A percentile compares a stretch with the other conserved stretches of the same genome.
phyloP scores from a whole-genome alignment of 805 yeast genomes.

The Metschnikowia drakensbergensis region DNA sequence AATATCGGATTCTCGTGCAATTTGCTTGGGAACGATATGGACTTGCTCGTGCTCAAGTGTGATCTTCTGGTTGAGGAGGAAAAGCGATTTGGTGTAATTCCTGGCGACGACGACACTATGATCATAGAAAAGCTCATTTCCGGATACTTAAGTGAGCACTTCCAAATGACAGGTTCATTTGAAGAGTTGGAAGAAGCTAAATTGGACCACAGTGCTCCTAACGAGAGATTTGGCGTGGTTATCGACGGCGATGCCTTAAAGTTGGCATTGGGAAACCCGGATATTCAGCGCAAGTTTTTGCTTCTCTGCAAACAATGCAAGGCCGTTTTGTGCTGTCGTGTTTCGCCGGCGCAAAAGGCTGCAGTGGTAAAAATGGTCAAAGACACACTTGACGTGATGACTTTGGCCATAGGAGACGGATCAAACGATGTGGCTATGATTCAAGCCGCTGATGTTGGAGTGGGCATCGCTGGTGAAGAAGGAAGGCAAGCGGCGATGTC shows the following conservation, averaged over 20 bases:
- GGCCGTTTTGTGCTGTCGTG: slow-evolving; percentile 80
- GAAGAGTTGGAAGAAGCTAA: slow-evolving; percentile 54
- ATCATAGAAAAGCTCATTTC: slow-evolving; percentile 46
- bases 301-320: slow-evolving; percentile 71
- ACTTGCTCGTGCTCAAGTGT: slow-evolving; percentile 55
- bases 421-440: slow-evolving; percentile 88
- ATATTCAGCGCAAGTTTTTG: slow-evolving; percentile 48
- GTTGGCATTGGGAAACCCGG: slow-evolving; percentile 38
- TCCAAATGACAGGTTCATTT: slow-evolving; percentile 55
- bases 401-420: slow-evolving; percentile 82
- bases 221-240: slow-evolving; percentile 53
- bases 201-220: slow-evolving; percentile 62
- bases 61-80: slow-evolving; percentile 27
- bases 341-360: slow-evolving; percentile 82
- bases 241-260: slow-evolving; percentile 68
- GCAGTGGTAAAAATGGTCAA: slow-evolving; percentile 67
- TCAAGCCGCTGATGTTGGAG: slow-evolving; percentile 80
- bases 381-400: slow-evolving; percentile 62
- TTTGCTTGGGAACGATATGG: slow-evolving; percentile 71
- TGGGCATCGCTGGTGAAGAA: slow-evolving; percentile 85
- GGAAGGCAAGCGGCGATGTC: slow-evolving; percentile 88
- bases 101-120: slow-evolving; percentile 22
- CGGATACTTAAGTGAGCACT: slow-evolving; percentile 52
- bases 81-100: slow-evolving; percentile 18
- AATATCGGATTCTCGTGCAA: slow-evolving; percentile 86